Evolutionary conservation across 768 basidiomycete genomes (phyloP).

Genomic region (Leccinum sublutescens): DNA sequence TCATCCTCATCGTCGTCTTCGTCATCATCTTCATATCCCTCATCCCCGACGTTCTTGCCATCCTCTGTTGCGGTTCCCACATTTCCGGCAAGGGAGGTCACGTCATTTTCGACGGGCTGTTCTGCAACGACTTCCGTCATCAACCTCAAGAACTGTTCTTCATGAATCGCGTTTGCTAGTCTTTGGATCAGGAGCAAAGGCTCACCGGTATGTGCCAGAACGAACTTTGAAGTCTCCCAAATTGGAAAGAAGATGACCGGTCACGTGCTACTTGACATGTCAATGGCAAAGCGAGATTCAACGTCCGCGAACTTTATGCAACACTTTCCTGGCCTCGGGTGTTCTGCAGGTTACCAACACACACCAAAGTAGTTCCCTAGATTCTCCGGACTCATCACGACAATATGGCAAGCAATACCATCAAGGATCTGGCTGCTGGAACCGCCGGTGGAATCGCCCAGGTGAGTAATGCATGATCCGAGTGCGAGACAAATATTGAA

Average conservation of each 20-base stretch:
- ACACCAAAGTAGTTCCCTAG: background rate
- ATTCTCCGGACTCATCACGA: conserved; percentile 10
- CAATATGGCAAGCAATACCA: conserved; percentile 49
- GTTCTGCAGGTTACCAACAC: background rate
- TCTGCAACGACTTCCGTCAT: conserved; percentile 17
- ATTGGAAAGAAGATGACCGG: background rate
- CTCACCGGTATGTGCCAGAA: conserved; percentile 14
- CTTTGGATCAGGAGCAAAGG: background rate
- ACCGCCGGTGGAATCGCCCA: conserved; percentile 91
- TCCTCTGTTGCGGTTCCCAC: conserved; percentile 4
- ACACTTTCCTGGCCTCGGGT: background rate
- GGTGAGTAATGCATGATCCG: conserved; percentile 37
- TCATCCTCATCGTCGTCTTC: conserved; percentile 54
- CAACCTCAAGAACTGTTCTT: background rate
- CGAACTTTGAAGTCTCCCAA: conserved; percentile 8
- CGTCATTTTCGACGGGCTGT: conserved; percentile 4
- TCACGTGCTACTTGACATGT: conserved; percentile 16
- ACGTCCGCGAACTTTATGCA: conserved; percentile 23
- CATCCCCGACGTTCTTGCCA: conserved; percentile 42
- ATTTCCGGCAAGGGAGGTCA: background rate
- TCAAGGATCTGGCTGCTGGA: conserved; percentile 86
- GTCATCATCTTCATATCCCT: conserved; percentile 47
- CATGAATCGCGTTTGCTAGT: conserved; percentile 9
- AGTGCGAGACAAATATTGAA: background rate
- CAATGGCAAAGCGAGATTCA: background rate